These are phyloP conservation scores for Trichocladium uniseriatum DNA, from an alignment of 495 filamentous ascomycete genomes.

Conservation along the genomic window DNA sequence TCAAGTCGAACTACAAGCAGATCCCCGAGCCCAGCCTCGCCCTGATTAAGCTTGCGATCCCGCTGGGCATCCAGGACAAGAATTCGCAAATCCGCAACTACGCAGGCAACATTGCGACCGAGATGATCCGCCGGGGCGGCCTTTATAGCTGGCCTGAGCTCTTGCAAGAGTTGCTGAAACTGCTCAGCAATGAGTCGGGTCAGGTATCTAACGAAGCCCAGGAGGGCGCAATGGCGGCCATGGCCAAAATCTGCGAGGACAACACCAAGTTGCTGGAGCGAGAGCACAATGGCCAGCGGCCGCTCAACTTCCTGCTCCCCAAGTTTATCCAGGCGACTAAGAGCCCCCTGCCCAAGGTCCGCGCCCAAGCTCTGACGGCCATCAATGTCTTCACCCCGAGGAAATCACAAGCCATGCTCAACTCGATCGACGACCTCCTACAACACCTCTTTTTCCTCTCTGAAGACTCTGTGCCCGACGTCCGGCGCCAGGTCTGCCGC, in stretches of 20 bases:
- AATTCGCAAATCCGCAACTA: constrained; percentile 76
- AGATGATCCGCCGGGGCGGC: constrained; percentile 75
- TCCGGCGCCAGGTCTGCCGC: constrained; percentile 84
- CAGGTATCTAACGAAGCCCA: constrained; percentile 60
- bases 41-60: constrained; percentile 69
- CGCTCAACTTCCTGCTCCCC: constrained; percentile 80
- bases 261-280: constrained; percentile 78
- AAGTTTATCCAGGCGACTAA: constrained; percentile 81
- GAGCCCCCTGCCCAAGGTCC: constrained; percentile 62
- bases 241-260: constrained; percentile 94
- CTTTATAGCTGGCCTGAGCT: constrained; percentile 87
- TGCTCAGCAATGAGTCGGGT: constrained; percentile 64
- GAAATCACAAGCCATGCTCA: constrained; percentile 65
- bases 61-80: constrained; percentile 70
- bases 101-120: constrained; percentile 92
- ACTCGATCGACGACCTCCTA: constrained; percentile 68
- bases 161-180: constrained; percentile 64
- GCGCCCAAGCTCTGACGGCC: constrained; percentile 64
- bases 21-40: constrained; percentile 59
- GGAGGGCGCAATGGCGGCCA: constrained; percentile 86
- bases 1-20: constrained; percentile 58
- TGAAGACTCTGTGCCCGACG: constrained; percentile 62
- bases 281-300: constrained; percentile 76
- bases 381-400: constrained; percentile 88
- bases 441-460: constrained; percentile 74